These are phyloP conservation scores for Hypoxylon rickii DNA, from an alignment of 495 filamentous ascomycete species.

Conservation along the genomic window DNA sequence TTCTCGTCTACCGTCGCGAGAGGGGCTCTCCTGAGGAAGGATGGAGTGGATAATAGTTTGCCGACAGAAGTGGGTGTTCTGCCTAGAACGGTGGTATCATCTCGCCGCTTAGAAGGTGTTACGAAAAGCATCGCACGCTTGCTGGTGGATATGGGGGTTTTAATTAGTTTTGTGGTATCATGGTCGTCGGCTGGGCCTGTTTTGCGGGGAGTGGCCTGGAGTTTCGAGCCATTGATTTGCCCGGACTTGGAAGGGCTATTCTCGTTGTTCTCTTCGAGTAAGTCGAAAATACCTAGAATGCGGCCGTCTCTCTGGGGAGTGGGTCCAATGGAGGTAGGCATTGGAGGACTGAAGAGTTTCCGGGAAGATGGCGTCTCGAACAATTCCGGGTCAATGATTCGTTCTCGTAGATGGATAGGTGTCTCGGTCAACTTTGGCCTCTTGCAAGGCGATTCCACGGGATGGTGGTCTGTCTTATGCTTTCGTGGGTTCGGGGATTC, in stretches of 20 bases:
- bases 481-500: slow-evolving; percentile 44
- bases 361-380: slow-evolving; percentile 65
- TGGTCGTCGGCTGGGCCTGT: slow-evolving; percentile 40
- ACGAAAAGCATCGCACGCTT: slow-evolving; percentile 68
- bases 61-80: slow-evolving; percentile 54
- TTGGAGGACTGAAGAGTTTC: slow-evolving; percentile 63
- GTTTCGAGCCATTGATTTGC: slow-evolving; percentile 4
- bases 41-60: slow-evolving; percentile 67
- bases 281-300: slow-evolving; percentile 89
- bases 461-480: slow-evolving; percentile 41
- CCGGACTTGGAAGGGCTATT: slow-evolving; percentile 44
- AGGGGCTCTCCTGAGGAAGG: slow-evolving; percentile 68
- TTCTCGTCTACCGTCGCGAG: slow-evolving; percentile 53
- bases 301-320: slow-evolving; percentile 91
- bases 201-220: slow-evolving; percentile 48
- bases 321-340: slow-evolving; percentile 69
- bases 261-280: slow-evolving; percentile 65
- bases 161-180: slow-evolving; percentile 45
- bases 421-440: slow-evolving; percentile 18
- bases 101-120: slow-evolving; percentile 58
- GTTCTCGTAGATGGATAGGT: slow-evolving; percentile 18
- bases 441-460: slow-evolving; percentile 50
- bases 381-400: slow-evolving; percentile 48
- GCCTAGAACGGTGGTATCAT: slow-evolving; percentile 36
- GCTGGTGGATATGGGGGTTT: slow-evolving; percentile 66